Percentiles rank a stretch among this genome's conserved stretches.
Conservation (phyloP, 2,329 filamentous ascomycete species). For the Lizonia empirigonia region DNA sequence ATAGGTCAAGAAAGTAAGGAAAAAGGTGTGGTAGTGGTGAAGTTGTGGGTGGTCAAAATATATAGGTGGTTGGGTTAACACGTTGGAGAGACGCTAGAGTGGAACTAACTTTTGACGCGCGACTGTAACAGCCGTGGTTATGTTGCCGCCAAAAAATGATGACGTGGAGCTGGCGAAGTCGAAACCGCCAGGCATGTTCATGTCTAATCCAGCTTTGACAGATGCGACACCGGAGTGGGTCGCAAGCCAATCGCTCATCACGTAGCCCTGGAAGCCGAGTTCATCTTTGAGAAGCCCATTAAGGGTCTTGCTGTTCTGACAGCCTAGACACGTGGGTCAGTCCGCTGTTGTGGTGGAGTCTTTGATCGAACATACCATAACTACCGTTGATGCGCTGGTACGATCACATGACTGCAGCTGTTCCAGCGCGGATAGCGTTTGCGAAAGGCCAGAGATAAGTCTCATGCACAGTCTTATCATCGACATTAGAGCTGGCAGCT, state of each 20-base stretch:
- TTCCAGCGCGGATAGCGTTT: slow-evolving; percentile 63
- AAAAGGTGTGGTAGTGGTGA: too few species aligned
- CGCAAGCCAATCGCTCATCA: slow-evolving; percentile 52
- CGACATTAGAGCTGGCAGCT: slow-evolving; percentile 53
- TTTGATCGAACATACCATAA: background rate
- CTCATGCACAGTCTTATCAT: slow-evolving; percentile 69
- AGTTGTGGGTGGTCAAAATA: too few species aligned
- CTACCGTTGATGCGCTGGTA: slow-evolving; percentile 47
- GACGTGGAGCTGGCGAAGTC: slow-evolving; percentile 17
- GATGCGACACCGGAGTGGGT: slow-evolving; percentile 43
- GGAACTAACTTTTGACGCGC: too few species aligned
- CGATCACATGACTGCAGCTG: slow-evolving; percentile 65
- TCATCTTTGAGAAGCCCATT: slow-evolving; percentile 59
- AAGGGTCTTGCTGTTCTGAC: slow-evolving; percentile 48
- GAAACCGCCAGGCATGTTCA: slow-evolving; percentile 52
- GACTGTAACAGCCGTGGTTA: slow-evolving; percentile 46
- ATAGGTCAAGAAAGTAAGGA: too few species aligned
- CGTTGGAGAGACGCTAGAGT: too few species aligned
- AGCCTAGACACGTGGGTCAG: slow-evolving; percentile 16
- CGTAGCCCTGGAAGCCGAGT: slow-evolving; percentile 56
- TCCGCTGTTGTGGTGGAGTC: background rate
- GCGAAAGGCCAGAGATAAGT: slow-evolving; percentile 70
- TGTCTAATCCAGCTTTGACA: slow-evolving; percentile 56
- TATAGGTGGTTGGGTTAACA: too few species aligned
- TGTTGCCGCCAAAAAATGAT: slow-evolving; percentile 46